Conservation (phyloP, 202 grass and related monocot species). For the Miscanthus sacchariflorus region DNA sequence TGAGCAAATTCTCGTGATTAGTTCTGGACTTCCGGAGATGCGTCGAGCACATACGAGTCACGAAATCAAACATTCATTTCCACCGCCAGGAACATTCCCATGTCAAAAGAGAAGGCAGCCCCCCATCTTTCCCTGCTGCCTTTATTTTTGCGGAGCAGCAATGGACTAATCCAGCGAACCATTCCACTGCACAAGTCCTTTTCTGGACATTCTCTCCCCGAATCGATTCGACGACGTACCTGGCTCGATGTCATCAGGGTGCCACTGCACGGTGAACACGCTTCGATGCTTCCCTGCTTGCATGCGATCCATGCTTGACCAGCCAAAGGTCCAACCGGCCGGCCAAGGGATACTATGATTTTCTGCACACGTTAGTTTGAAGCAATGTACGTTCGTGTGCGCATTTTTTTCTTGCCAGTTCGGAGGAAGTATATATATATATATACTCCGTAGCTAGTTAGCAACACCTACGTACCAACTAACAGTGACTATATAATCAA, state of each 20-base stretch:
- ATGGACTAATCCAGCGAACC: background rate
- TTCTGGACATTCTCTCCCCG: slow-evolving; percentile 9
- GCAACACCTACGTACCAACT: too few relatives aligned
- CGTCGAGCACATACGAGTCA: background rate
- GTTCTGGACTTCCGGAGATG: background rate
- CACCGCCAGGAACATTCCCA: background rate
- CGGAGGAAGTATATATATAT: background rate
- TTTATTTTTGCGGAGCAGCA: background rate
- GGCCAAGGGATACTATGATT: background rate
- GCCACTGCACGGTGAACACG: background rate
- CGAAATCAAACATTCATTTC: background rate
- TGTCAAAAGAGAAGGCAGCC: background rate
- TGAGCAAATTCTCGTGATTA: background rate
- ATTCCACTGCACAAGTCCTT: slow-evolving; percentile 8
- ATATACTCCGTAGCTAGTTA: too few relatives aligned
- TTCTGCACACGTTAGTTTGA: background rate
- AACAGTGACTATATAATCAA: background rate
- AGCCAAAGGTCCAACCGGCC: background rate
- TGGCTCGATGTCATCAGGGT: background rate
- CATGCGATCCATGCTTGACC: background rate
- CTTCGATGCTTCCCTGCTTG: background rate
- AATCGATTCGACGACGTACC: background rate
- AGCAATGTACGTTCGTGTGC: background rate
- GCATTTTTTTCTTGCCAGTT: background rate
- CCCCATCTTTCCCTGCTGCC: background rate